Evolutionary conservation across 75 land plant genomes (phyloP), one percentile per base, ranked within the genome.

Genomic region (Cunninghamia lanceolata): DNA sequence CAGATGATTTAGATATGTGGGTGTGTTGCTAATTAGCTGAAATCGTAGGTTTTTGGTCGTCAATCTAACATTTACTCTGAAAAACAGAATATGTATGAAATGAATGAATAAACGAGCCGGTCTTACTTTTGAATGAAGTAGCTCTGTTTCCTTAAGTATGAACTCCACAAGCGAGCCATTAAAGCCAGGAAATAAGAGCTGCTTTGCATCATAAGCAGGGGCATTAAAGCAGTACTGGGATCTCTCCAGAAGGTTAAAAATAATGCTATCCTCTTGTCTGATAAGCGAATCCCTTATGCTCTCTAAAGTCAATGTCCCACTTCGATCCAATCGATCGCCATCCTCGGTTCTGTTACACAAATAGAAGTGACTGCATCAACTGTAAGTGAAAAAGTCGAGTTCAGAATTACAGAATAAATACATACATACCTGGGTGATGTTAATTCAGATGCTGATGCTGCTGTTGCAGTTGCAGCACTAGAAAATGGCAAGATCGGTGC

Each of bases 241-340:
- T 82, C 99, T 93, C 88, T 97, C 98, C 50, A 98, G 83, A 32
- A 98, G 94, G 77, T 92, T 88, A 82, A 93, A 98, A 83, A 98
- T 98, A 16, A 98, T 97, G 89, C 94, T 98, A 36, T 98, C 99
- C 88, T 98, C 99, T 87, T 98, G 99, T 47, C 93, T 90, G 19
- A 98, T 94, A 59, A 98, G 88, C 13, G 96, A 98, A 54, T 90
- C 88, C 52, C 99, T 88, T 34, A 98, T 95, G 13, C 79, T 86
- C 9, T 95, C 96, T 25, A 98, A 88, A 2, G 98, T 97, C 90
- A 97, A 86, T 88, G 83, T 92, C 83, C 90, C 88, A 86, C 95
- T 94, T 75, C 88, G 87, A 87, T 94, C 96, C 50, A 92, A 88
- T 78, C 94, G 90, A 19, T 83, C 85, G 30, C 86, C 85, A n/a